Evolutionary conservation across 805 yeast genomes (phyloP).

Genomic region (Candida andamanensis): DNA sequence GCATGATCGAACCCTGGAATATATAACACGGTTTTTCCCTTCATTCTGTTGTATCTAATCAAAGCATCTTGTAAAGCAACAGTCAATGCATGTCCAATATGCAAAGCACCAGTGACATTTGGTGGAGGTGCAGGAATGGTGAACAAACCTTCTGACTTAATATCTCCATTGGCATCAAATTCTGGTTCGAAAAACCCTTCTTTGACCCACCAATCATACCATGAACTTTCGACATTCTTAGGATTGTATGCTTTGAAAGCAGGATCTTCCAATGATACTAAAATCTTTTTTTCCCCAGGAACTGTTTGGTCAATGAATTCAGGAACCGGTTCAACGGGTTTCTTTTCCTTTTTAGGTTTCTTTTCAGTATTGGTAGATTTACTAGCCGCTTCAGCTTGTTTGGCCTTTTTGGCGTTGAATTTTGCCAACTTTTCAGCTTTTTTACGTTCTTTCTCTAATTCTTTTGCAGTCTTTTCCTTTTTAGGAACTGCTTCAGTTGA

Average conservation of each 20-base stretch:
- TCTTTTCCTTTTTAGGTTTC: slow-evolving; percentile 67
- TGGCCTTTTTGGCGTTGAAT: slow-evolving; percentile 78
- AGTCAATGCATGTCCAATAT: slow-evolving; percentile 97
- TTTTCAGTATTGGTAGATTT: slow-evolving; percentile 40
- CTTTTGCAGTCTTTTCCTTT: slow-evolving; percentile 67
- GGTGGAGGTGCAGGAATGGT: slow-evolving; percentile 99
- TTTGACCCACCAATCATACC: slow-evolving; percentile 97
- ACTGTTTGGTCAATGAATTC: slow-evolving; percentile 79
- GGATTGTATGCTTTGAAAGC: slow-evolving; percentile 94
- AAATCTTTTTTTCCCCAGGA: slow-evolving; percentile 86
- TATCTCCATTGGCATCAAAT: slow-evolving; percentile 64
- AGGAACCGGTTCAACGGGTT: slow-evolving; percentile 68
- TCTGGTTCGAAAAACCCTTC: slow-evolving; percentile 87
- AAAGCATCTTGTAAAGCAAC: slow-evolving; percentile 91
- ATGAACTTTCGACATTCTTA: slow-evolving; percentile 86
- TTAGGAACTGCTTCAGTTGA: slow-evolving; percentile 15
- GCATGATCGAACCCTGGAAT: slow-evolving; percentile 98
- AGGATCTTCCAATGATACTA: slow-evolving; percentile 85
- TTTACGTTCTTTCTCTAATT: slow-evolving; percentile 80
- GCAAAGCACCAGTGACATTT: slow-evolving; percentile 97
- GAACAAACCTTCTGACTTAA: slow-evolving; percentile 79
- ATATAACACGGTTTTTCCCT: slow-evolving; percentile 88
- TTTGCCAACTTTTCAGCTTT: slow-evolving; percentile 85
- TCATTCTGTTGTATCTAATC: slow-evolving; percentile 93
- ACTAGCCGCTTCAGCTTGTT: slow-evolving; percentile 40